phyloP scores from a whole-genome alignment of 768 basidiomycete genomes.

The Tulasnella sp. region DNA sequence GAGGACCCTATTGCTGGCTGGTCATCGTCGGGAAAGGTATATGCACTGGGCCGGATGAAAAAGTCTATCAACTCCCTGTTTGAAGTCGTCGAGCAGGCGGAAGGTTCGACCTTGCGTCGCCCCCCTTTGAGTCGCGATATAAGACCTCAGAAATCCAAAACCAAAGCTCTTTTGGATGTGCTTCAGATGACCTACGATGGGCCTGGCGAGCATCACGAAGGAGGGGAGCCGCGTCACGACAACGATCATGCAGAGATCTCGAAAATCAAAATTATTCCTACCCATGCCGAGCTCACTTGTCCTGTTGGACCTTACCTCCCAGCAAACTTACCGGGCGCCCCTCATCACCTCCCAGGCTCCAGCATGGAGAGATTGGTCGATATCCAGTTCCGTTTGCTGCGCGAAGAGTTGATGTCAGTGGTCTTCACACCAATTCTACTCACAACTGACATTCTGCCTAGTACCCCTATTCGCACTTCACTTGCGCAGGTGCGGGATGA shows the following conservation, averaged over 20 bases:
- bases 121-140: background rate
- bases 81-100: slow-evolving; percentile 51
- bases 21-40: slow-evolving; percentile 37
- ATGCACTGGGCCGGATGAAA: slow-evolving; percentile 39
- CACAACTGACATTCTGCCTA: slow-evolving; percentile 30
- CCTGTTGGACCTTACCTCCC: slow-evolving; percentile 55
- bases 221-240: slow-evolving; percentile 56
- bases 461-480: slow-evolving; percentile 52
- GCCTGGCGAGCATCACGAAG: slow-evolving; percentile 49
- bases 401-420: slow-evolving; percentile 63
- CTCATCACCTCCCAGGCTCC: slow-evolving; percentile 54
- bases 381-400: slow-evolving; percentile 66
- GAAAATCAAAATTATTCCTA: slow-evolving; percentile 65
- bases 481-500: slow-evolving; percentile 51
- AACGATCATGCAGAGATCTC: slow-evolving; percentile 57
- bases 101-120: slow-evolving; percentile 26
- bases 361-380: slow-evolving; percentile 67
- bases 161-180: slow-evolving; percentile 42
- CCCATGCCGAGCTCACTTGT: slow-evolving; percentile 60
- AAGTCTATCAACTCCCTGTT: slow-evolving; percentile 32
- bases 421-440: background rate
- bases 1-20: slow-evolving; percentile 39
- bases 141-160: too few species aligned
- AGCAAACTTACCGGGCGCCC: slow-evolving; percentile 53
- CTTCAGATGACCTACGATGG: slow-evolving; percentile 46